Conservation (phyloP, 495 filamentous ascomycete species). For the Trichoderma asperelloides region DNA sequence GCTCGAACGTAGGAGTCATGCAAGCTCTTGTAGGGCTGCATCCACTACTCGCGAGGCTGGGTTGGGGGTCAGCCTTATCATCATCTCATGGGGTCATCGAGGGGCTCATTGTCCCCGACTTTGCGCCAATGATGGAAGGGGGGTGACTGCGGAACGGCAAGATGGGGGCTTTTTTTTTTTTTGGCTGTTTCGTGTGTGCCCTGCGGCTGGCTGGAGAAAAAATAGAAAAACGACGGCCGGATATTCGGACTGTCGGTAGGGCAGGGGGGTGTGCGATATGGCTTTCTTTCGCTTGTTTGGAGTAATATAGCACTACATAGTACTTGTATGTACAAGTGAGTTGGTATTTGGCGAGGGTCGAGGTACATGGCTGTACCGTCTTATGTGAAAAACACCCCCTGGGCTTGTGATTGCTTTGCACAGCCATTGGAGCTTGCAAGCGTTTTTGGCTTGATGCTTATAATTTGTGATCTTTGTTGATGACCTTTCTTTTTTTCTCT, state of each 20-base stretch:
- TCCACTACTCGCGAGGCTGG: background rate
- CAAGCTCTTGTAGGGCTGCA: background rate
- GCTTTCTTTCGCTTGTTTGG: background rate
- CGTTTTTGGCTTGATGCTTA: too few species aligned
- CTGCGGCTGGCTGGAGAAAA: slow-evolving; percentile 5
- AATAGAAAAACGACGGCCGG: background rate
- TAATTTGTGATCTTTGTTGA: too few species aligned
- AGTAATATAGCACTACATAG: too few species aligned
- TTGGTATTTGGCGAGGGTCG: too few species aligned
- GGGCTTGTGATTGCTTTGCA: background rate
- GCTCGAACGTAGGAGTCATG: too few species aligned
- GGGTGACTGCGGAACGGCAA: background rate
- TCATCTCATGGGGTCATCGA: background rate
- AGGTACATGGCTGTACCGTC: background rate
- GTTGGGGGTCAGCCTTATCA: background rate
- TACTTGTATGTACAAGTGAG: too few species aligned
- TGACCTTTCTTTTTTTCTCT: too few species aligned
- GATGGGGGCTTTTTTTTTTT: background rate
- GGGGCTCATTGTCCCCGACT: background rate
- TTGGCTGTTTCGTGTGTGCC: background rate
- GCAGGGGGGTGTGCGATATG: background rate
- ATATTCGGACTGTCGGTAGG: background rate
- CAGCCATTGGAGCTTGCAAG: too few species aligned
- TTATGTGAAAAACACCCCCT: background rate
- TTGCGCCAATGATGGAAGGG: background rate